These are phyloP conservation scores for Drechslerella coelobrocha DNA, from an alignment of 2,329 filamentous ascomycete species.

Conservation along the genomic window DNA sequence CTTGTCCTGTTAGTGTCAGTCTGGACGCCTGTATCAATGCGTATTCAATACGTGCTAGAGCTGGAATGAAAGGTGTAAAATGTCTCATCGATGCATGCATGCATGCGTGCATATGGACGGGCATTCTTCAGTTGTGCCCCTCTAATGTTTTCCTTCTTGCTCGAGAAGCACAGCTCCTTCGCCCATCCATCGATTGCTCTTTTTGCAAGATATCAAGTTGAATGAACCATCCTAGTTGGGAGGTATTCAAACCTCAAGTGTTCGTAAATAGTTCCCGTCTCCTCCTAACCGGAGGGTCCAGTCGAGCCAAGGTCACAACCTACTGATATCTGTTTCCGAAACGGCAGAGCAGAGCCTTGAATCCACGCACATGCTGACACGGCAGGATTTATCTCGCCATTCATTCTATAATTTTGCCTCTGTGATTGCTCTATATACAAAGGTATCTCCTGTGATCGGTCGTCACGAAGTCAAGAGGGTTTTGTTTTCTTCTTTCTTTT, in stretches of 20 bases:
- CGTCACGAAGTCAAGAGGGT: no score
- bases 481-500: no score
- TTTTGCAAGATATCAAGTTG: background rate
- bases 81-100: slow-evolving; percentile 9
- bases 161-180: background rate
- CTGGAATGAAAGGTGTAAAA: background rate
- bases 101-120: background rate
- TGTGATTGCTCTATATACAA: no score
- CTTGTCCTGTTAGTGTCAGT: background rate
- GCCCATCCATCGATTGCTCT: slow-evolving; percentile 3
- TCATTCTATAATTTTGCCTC: no score
- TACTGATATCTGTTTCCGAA: background rate
- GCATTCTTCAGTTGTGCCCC: background rate
- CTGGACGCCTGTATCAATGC: background rate
- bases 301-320: no score
- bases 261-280: background rate
- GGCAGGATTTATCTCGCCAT: background rate
- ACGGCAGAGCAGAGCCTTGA: background rate
- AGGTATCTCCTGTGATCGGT: no score
- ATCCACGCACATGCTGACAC: background rate
- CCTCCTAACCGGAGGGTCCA: no score
- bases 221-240: background rate
- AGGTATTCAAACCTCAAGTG: background rate
- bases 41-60: background rate
- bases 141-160: no score